Evolutionary conservation across 2,329 filamentous ascomycete species (phyloP), one percentile per base, ranked within the genome.

Genomic region (Zopfia rhizophila): DNA sequence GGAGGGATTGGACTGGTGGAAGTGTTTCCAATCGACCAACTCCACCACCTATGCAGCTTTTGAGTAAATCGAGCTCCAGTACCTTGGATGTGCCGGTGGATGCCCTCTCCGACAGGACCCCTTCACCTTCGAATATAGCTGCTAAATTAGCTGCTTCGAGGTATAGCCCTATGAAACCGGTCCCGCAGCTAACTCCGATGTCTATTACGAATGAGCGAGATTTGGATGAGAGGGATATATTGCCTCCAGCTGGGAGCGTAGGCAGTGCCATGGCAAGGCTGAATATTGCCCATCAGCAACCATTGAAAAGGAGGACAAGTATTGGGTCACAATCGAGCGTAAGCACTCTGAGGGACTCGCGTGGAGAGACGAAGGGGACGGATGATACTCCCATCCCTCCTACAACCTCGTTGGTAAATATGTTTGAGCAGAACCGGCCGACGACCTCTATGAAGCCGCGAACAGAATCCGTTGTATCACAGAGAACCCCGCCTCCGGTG

Each of bases 341-440:
- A 13, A 55, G 45, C 46, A 51, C 47, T 13, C 27, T 31, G 10
- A 43, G 40, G 16, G 37, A 21, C 16, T 42, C 38, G 14, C 33
- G 18, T 16, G 32, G 36, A 27, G 46, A 60, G 23, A 19, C 13
- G 48, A 72, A 74, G 24, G 53, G 72, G 12, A 72, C 78, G 10
- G 83, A 89, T 62, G 81, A 81, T 7, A 79, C 76, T 1, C 75
- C 83, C 5, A 85, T 88, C 37, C 75, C 81, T 17, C 79, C 87
- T 0, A 86, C 87, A 0, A 83, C 77, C 3, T 82, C 84, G 4
- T 75, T 90, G 14, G 86, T 90, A 41, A 82, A 82, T 27, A 78
- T 89, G 73, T 90, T 90, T 55, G 88, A 91, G 69, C 75, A 78
- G 52, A 78, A 73, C 30, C 60, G 60, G 22, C 52, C 63, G 7